Evolutionary conservation across 1,139 yeast species (phyloP), one percentile per base, ranked within the genome.

Genomic region (Taphrina flavorubra): DNA sequence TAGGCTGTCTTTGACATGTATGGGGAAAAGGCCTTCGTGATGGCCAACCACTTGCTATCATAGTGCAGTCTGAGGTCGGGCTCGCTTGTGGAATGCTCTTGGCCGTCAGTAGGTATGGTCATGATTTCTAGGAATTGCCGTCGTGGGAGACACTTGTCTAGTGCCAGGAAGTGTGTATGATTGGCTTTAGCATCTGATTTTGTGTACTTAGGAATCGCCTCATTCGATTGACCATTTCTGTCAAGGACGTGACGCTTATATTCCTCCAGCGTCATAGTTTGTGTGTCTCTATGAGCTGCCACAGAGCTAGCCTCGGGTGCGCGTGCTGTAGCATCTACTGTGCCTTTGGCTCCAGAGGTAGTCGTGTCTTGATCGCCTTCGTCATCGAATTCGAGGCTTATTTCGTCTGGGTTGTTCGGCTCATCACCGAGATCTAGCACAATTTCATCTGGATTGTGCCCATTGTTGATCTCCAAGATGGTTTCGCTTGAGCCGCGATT

Each of bases 71-170:
- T 58, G 5, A 49, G 46, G 3, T 49, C 53, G 13, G 65, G 60
- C n/a, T 37, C 42, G 1, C 58, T 34, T 11, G 36, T 37, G 20
- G 56, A 18, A 51, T 55, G 71, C 42, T 14, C 42, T 0, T 73
- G 76, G 14, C 39, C 65, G 7, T 14, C 34, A 7, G 13, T 20
- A 49, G 73, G 77, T 42, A 86, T 75, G 0, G 79, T 75, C 13
- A 82, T 25, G 2, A 81, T 72, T 70, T 85, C 85, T 3, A 90
- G 73, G 74, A 82, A 89, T 42, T 80, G 75, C 16, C 95, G 80
- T 16, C 81, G 78, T 0, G 90, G 90, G 0, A 88, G 78, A 73
- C 96, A 90, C 76, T 94, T 94, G 76, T 92, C 98, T 25, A 94
- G 81, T 0, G 98, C 96, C 37, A 90, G 77, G 75, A 94, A 92